Evolutionary conservation across 1,284 basidiomycete genomes (phyloP).

Genomic region (Heterobasidion occidentale): DNA sequence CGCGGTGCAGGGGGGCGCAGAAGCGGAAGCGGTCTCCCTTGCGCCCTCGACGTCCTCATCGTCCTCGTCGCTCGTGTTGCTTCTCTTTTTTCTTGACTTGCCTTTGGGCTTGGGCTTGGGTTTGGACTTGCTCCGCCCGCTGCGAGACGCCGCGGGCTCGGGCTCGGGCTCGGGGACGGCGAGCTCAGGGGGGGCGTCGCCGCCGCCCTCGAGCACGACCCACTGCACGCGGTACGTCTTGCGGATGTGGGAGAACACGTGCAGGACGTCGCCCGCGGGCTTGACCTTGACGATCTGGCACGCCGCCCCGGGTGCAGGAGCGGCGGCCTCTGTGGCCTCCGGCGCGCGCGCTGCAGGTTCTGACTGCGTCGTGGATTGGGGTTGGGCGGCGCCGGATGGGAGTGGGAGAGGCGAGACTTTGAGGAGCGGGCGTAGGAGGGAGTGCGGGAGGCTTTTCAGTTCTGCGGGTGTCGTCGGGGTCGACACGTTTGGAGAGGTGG

Average conservation of each 20-base stretch:
- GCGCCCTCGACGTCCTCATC: not conserved
- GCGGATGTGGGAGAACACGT: slow-evolving; percentile 87
- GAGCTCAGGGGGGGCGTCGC: not conserved
- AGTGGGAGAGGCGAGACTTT: slow-evolving; percentile 12
- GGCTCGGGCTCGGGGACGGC: not conserved
- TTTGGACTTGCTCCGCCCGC: not conserved
- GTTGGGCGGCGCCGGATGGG: not conserved
- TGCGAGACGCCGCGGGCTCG: not conserved
- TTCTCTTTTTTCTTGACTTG: not conserved
- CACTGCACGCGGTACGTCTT: slow-evolving; percentile 83
- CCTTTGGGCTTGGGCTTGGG: not conserved
- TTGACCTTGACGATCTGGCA: slow-evolving; percentile 37
- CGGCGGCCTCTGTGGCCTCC: not conserved
- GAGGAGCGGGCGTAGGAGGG: slow-evolving; percentile 37
- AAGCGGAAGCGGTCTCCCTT: no score
- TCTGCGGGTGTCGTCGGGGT: slow-evolving; percentile 23
- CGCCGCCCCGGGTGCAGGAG: not conserved
- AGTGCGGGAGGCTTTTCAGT: slow-evolving; percentile 27
- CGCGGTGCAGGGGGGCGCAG: not conserved
- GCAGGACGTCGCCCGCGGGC: slow-evolving; percentile 60
- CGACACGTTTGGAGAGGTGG: slow-evolving; percentile 45
- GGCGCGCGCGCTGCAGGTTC: not conserved
- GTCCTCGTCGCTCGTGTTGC: not conserved
- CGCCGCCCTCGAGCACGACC: slow-evolving; percentile 54
- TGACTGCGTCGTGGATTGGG: not conserved